phyloP scores from a whole-genome alignment of 306 rosid genomes.

The Vigna unguiculata region DNA sequence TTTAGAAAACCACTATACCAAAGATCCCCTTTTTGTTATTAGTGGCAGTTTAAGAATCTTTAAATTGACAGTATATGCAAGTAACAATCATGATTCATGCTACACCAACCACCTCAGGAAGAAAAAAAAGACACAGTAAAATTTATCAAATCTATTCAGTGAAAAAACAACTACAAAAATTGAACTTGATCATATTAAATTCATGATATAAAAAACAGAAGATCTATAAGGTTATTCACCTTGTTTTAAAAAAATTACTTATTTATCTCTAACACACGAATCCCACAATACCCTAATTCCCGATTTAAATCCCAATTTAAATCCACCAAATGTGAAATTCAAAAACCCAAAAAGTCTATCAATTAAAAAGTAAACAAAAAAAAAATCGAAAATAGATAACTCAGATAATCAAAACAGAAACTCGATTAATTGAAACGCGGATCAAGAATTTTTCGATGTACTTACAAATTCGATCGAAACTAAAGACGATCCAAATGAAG shows the following conservation, averaged over 20 bases:
- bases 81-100: not conserved
- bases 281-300: not conserved
- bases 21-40: too few species aligned
- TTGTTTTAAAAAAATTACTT: not conserved
- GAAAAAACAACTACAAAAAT: not conserved
- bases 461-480: slow-evolving; percentile 34
- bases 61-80: too few species aligned
- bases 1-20: not conserved
- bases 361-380: not conserved
- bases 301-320: slow-evolving; percentile 31
- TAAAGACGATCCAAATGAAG: slow-evolving; percentile 35
- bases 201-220: slow-evolving; percentile 34
- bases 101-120: slow-evolving; percentile 4
- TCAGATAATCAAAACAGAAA: slow-evolving; percentile 27
- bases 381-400: not conserved
- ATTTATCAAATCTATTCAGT: slow-evolving; percentile 22
- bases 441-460: not conserved
- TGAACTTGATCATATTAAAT: slow-evolving; percentile 6
- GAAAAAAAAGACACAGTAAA: slow-evolving; percentile 1
- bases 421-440: slow-evolving; percentile 4
- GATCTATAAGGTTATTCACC: slow-evolving; percentile 12
- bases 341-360: not conserved
- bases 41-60: too few species aligned
- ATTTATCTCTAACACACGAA: not conserved
- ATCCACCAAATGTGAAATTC: not conserved